Percentiles rank a stretch among this genome's conserved stretches.
These are phyloP conservation scores for Acer campestre DNA, from an alignment of 345 rosid genomes.

Conservation along the genomic window DNA sequence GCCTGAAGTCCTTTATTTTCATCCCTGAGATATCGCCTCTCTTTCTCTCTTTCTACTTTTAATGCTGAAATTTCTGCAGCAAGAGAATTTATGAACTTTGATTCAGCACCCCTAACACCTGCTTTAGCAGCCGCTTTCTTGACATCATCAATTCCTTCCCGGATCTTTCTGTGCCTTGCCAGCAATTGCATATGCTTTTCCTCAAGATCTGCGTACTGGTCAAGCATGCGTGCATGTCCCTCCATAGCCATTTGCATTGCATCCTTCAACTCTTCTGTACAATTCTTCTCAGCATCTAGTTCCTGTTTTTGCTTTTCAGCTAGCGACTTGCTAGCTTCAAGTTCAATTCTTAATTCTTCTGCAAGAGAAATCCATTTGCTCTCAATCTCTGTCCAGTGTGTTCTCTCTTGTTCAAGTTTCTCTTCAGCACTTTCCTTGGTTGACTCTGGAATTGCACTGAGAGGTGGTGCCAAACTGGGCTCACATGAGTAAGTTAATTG, in stretches of 20 bases:
- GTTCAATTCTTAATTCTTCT: constrained; percentile 82
- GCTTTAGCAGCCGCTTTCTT: constrained; percentile 92
- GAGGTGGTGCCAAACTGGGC: constrained; percentile 42
- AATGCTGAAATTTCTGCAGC: constrained; percentile 91
- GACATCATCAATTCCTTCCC: constrained; percentile 90
- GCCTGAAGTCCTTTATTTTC: constrained; percentile 88
- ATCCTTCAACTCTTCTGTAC: constrained; percentile 80
- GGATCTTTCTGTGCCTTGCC: constrained; percentile 87
- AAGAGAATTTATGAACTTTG: constrained; percentile 89
- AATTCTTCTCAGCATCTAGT: constrained; percentile 76
- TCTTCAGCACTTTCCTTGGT: constrained; percentile 54
- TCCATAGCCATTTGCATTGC: constrained; percentile 98
- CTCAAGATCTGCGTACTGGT: constrained; percentile 94
- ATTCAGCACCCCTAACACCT: constrained; percentile 92
- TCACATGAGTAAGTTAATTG: constrained; percentile 64
- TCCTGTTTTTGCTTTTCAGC: constrained; percentile 75
- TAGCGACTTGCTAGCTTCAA: constrained; percentile 58
- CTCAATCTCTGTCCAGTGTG: constrained; percentile 75
- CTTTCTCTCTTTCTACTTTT: constrained; percentile 83
- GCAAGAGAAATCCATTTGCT: constrained; percentile 91
- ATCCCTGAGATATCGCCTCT: constrained; percentile 77
- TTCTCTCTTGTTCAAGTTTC: constrained; percentile 66
- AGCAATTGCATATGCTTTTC: constrained; percentile 92
- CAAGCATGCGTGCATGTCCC: constrained; percentile 95
- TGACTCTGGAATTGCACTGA: constrained; percentile 60